Base-by-base conservation (phyloP, 305 asterid species). In the Galium porrigens region DNA sequence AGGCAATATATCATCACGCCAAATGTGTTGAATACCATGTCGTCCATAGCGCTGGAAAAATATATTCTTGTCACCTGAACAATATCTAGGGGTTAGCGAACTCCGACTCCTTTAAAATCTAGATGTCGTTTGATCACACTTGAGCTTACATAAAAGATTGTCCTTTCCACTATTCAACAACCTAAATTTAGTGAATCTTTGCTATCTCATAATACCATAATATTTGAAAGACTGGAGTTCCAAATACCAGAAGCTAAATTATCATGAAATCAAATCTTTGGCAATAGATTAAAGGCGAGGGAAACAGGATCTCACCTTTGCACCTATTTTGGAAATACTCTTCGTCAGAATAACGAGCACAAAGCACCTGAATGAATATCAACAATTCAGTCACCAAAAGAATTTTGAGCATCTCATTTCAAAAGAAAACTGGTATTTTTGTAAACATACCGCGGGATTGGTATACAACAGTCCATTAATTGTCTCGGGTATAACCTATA, bases 1-100 rank as follows among this genome's bases (percentile, higher is more conserved):
- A 27, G 97, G 99, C 75, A 89, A 74, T 70, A 92, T 79, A 77
- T 89, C 90, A 56, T 92, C 97, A 54, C 72, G 58, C 97, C 99
- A 92, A 49, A 92, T 87, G 74, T 83, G 78, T 76, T 84, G 59
- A 65, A 92, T 83, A 62, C 84, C 85, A 64, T 74, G 67, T 41
- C 58, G 73, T 30, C 99, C 97, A 68, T 85, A 89, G 12, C 67
- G 77, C 77, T 84, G 85, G 70, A 68, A 83, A 71, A 79, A 82
- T 61, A 81, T 76, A 64, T 84, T 94, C 65, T 70, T 61, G 60
- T 67, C 77, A 69, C 97, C 99, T 92, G 86, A 54, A 72, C 59
- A 52, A 73, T 63, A 42, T 58, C 39, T 52, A 56, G 15, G 27
- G 15, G 42, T 60, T 3, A 48, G 25, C 33, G 15, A 22, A 56